These are phyloP conservation scores for Amesomyces nigricolor DNA, from an alignment of 2,329 filamentous ascomycete genomes.

Conservation along the genomic window DNA sequence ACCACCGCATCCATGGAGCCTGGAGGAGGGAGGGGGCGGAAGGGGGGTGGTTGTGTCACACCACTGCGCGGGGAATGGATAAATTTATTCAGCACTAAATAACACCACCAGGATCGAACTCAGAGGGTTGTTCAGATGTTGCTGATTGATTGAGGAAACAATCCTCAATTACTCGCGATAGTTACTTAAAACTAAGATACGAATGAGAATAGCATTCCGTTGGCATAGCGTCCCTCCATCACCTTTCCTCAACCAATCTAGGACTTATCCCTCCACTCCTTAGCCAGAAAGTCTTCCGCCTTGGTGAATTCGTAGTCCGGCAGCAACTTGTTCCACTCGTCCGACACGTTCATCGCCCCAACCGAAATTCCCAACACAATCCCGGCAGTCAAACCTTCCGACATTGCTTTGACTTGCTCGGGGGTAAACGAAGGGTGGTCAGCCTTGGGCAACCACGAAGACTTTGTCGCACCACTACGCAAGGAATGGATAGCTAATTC, in stretches of 20 bases:
- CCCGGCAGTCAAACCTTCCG: constrained; percentile 22
- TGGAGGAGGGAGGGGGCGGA: background rate
- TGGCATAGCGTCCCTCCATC: background rate
- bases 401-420: constrained; percentile 26
- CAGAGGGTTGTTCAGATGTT: too few species aligned
- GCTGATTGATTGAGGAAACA: too few species aligned
- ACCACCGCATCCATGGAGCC: too few species aligned
- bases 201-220: background rate
- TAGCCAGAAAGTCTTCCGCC: constrained; percentile 29
- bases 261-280: constrained; percentile 24
- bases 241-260: background rate
- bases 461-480: too few species aligned
- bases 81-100: too few species aligned
- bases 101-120: too few species aligned
- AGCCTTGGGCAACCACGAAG: constrained; percentile 25
- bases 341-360: constrained; percentile 27
- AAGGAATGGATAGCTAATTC: too few species aligned
- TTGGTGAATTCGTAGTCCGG: constrained; percentile 32
- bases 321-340: constrained; percentile 34
- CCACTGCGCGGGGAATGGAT: too few species aligned
- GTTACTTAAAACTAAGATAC: background rate
- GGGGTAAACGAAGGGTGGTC: constrained; percentile 29
- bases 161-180: too few species aligned
- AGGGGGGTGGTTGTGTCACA: too few species aligned
- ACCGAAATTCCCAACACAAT: constrained; percentile 25